Conservation (phyloP, 805 yeast species). For the Pichia paraexigua region DNA sequence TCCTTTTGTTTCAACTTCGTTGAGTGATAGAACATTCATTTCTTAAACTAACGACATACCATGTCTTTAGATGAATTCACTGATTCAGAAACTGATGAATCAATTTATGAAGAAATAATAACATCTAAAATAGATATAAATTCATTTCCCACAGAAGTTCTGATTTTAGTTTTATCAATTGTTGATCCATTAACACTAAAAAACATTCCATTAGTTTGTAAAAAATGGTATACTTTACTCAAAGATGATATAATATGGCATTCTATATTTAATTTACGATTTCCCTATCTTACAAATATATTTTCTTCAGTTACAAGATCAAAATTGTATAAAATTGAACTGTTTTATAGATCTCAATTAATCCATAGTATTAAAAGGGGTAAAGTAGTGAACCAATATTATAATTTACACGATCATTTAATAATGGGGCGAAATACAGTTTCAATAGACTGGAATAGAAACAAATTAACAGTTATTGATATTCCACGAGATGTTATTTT, state of each 20-base stretch:
- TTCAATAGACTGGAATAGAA: conserved; percentile 8
- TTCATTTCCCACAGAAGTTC: conserved; percentile 40
- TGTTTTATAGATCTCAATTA: conserved; percentile 32
- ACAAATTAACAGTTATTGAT: conserved; percentile 9
- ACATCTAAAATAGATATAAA: conserved; percentile 1
- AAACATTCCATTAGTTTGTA: conserved; percentile 37
- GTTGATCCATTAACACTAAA: conserved; percentile 39
- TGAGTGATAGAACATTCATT: no score
- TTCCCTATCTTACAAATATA: conserved; percentile 25
- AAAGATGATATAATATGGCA: conserved; percentile 42
- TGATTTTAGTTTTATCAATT: conserved; percentile 37
- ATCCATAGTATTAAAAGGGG: conserved; percentile 9
- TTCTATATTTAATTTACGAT: conserved; percentile 34
- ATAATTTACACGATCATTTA: not conserved
- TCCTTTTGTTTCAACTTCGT: not conserved
- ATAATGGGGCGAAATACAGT: conserved; percentile 1
- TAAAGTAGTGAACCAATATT: conserved; percentile 5
- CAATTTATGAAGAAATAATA: not conserved
- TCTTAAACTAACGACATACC: not conserved
- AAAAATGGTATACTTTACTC: conserved; percentile 38
- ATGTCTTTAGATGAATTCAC: not conserved
- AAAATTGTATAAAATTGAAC: conserved; percentile 39
- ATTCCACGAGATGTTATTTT: conserved; percentile 6
- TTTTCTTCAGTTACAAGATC: conserved; percentile 42
- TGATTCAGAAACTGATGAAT: not conserved